phyloP scores from a whole-genome alignment of 164 flowering plant genomes.

The Berberis thunbergii region DNA sequence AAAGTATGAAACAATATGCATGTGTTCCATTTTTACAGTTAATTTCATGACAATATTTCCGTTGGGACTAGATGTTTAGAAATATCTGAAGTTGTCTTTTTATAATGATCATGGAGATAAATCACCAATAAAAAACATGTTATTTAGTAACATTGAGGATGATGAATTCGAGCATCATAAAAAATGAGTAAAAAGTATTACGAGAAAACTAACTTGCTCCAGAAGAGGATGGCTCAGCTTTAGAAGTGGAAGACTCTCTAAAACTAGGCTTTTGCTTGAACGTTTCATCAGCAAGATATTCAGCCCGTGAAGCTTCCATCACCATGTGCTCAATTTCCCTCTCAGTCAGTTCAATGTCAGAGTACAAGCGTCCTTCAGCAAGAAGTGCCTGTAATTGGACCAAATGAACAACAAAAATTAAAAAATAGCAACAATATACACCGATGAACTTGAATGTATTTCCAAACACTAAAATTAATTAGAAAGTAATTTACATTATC shows the following conservation, averaged over 20 bases:
- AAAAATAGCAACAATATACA: neutral
- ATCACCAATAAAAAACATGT: no score
- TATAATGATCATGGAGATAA: no score
- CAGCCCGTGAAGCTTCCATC: constrained; percentile 93
- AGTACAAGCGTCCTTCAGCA: constrained; percentile 90
- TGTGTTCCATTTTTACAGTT: no score
- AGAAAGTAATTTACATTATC: constrained; percentile 48
- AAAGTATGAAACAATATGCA: no score
- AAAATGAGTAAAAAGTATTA: no score
- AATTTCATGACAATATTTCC: no score
- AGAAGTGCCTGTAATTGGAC: constrained; percentile 62
- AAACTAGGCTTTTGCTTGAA: constrained; percentile 47
- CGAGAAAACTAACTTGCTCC: constrained; percentile 70
- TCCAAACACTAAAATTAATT: no score
- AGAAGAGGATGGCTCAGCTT: constrained; percentile 94
- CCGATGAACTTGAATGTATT: neutral
- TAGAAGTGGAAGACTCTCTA: constrained; percentile 71
- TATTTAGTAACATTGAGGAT: no score
- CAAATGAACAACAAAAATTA: neutral
- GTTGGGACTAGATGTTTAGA: no score
- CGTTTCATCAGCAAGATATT: constrained; percentile 60
- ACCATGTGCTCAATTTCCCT: constrained; percentile 97
- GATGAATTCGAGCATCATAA: no score
- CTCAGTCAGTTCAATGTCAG: constrained; percentile 99
- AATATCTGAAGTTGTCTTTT: no score